Conservation (phyloP, 192 early-diverging fungal genomes). For the Jimgerdemannia lactiflua region DNA sequence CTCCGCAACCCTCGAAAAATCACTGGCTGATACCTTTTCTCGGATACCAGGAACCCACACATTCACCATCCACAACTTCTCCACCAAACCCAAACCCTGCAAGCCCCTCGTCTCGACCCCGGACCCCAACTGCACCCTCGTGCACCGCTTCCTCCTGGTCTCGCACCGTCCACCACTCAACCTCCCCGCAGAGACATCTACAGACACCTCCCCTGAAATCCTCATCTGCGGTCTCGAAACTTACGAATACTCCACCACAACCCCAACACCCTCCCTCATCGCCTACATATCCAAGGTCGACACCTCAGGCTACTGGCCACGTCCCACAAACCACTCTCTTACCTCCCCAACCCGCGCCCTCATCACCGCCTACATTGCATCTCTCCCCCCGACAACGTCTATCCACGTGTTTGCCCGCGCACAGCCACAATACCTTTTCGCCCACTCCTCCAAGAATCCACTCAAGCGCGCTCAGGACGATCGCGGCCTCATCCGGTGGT, state of each 20-base stretch:
- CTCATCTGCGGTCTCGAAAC: background rate
- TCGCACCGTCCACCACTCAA: background rate
- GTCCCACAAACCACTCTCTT: constrained; percentile 5
- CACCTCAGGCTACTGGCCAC: constrained; percentile 34
- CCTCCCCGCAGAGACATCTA: background rate
- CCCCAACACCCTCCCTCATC: background rate
- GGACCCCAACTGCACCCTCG: background rate
- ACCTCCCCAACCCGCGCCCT: constrained; percentile 23
- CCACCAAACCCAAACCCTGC: background rate
- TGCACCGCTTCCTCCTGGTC: background rate
- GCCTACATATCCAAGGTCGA: constrained; percentile 46
- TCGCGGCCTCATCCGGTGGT: constrained; percentile 69
- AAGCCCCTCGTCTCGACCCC: background rate
- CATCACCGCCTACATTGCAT: constrained; percentile 34
- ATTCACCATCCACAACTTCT: background rate
- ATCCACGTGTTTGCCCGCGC: constrained; percentile 78
- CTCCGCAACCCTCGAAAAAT: background rate
- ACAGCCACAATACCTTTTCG: constrained; percentile 87
- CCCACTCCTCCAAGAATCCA: constrained; percentile 59
- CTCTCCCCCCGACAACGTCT: constrained; percentile 5
- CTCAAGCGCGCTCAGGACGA: constrained; percentile 65
- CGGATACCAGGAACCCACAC: background rate
- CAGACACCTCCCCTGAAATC: background rate
- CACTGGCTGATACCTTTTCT: background rate
- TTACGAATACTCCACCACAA: background rate